Evolutionary conservation across 75 land plant species (phyloP), one percentile per base, ranked within the genome.

Genomic region (Pinus albicaulis): DNA sequence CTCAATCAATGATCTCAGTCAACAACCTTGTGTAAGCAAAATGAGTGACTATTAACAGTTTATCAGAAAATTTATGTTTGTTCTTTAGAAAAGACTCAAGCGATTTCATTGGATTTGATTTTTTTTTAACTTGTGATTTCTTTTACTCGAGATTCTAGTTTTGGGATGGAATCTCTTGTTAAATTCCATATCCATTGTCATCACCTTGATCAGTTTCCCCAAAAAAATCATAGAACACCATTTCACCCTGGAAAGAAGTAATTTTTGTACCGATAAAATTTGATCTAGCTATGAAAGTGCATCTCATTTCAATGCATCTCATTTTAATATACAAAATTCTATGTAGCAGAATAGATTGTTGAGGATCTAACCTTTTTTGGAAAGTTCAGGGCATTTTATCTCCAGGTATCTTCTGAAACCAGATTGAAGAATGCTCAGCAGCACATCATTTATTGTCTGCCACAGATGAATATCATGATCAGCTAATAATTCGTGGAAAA

Each of bases 361-460:
- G 44, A 41, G 41, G 71, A 68, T 68, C 48, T 68, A 68, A 68
- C 71, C 71, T 68, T 41, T 68, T 38, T 41, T 41, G 3, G 31
- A 10, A 52, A 68, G 76, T 34, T 71, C 75, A 26, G 82, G 59
- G 52, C 77, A 61, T 53, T 79, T 56, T 36, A 63, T 55, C 58
- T 86, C 83, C 76, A 92, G 44, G 72, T 92, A 92, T 55, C 82
- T 77, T n/a, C 80, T 73, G 41, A 92, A 60, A n/a, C 92, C 94
- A 23, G 80, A 59, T 36, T 85, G 81, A 53, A 90, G 79, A n/a
- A 90, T 71, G 56, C 86, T 90, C 62, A 92, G 74, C 12, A 92
- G 80, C 16, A 92, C 92, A 61, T 92, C 94, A 75, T 92, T 92
- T 14, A 92, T 74, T 15, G 94, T 90, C 94, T 92, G 78, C 11